phyloP scores from a whole-genome alignment of 129 eudicot species.

The Tagetes patula region DNA sequence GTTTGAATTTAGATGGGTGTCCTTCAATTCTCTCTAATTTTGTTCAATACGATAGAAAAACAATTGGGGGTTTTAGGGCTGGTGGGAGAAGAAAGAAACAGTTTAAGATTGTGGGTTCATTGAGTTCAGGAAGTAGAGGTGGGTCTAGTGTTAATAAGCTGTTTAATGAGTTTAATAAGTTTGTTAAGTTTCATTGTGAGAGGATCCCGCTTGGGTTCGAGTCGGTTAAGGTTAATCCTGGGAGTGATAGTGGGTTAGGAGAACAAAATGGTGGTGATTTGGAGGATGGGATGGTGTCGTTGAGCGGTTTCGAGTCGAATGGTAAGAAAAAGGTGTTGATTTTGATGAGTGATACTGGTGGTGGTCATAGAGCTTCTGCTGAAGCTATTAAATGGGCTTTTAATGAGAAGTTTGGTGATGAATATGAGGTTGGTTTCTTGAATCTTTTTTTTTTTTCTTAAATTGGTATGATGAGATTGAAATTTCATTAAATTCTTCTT shows the following conservation, averaged over 20 bases:
- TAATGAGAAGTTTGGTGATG: constrained; percentile 75
- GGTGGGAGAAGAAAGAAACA: constrained; percentile 36
- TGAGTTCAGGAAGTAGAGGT: constrained; percentile 53
- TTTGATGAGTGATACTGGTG: constrained; percentile 99
- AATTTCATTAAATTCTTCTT: neutral
- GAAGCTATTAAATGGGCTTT: constrained; percentile 94
- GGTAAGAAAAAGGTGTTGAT: constrained; percentile 74
- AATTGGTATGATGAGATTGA: neutral
- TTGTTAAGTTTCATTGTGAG: constrained; percentile 76
- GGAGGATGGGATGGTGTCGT: constrained; percentile 49
- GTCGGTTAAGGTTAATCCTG: constrained; percentile 39
- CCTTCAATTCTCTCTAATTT: constrained; percentile 37
- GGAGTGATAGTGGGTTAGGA: constrained; percentile 43
- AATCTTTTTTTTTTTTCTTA: neutral
- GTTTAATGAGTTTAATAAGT: constrained; percentile 61
- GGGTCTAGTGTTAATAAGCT: constrained; percentile 41
- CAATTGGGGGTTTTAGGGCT: constrained; percentile 23
- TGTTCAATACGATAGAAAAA: constrained; percentile 40
- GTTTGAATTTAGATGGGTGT: constrained; percentile 39
- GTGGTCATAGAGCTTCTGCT: constrained; percentile 99
- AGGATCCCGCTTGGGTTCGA: constrained; percentile 68
- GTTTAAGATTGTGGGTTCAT: constrained; percentile 43
- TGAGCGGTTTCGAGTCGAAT: constrained; percentile 44
- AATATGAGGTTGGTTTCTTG: constrained; percentile 60
- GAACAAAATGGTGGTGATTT: constrained; percentile 54